Evolutionary conservation across 257 asterid species (phyloP).

Genomic region (Primulina huaijiensis): DNA sequence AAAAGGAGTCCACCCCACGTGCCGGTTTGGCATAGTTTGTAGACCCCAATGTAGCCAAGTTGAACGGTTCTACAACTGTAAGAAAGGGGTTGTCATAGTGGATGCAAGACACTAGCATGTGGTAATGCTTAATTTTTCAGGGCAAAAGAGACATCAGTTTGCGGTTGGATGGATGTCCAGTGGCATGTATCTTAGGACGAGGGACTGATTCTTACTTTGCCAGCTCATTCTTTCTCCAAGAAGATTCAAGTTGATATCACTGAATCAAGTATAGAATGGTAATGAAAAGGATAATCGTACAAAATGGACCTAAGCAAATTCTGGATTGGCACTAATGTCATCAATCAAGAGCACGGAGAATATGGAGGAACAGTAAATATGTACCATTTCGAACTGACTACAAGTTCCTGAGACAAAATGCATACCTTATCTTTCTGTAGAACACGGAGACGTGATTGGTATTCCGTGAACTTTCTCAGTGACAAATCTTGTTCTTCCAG

Average conservation of each 20-base stretch:
- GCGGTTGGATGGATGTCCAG: background rate
- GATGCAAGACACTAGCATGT: background rate
- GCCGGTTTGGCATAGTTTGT: background rate
- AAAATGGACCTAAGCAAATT: background rate
- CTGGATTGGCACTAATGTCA: background rate
- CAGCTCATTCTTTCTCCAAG: background rate
- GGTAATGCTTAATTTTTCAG: background rate
- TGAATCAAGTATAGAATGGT: background rate
- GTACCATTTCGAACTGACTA: background rate
- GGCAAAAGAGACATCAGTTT: background rate
- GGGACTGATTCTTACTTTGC: background rate
- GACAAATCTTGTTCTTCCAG: conserved; percentile 77
- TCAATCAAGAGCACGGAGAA: background rate
- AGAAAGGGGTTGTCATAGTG: background rate
- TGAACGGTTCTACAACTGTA: background rate
- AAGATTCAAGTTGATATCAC: background rate
- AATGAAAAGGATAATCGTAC: background rate
- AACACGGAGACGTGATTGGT: conserved; percentile 65
- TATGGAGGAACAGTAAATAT: background rate
- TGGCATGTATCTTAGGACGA: background rate
- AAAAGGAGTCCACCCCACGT: background rate
- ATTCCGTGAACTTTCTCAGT: conserved; percentile 69
- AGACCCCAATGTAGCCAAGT: background rate
- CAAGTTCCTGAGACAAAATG: background rate
- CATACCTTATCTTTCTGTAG: conserved; percentile 91